These are phyloP conservation scores for Diaporthe sp. DNA, from an alignment of 2,329 filamentous ascomycete species.

Conservation along the genomic window DNA sequence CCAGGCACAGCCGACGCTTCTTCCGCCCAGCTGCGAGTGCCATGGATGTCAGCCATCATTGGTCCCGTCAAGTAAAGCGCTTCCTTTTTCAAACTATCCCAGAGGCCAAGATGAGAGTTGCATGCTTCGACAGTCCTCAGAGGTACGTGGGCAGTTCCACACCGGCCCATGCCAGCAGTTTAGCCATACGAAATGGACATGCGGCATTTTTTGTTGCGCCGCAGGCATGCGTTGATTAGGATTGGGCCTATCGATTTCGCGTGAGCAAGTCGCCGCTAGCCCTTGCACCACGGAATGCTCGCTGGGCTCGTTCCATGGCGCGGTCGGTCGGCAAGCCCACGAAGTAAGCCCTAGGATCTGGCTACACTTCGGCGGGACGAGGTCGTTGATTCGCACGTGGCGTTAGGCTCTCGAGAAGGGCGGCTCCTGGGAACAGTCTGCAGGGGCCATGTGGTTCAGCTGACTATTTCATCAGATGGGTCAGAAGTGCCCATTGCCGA, in stretches of 20 bases:
- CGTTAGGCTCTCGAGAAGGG: constrained; percentile 21
- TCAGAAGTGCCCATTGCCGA: constrained; percentile 8
- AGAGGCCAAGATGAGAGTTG: not conserved
- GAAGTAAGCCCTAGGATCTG: constrained; percentile 35
- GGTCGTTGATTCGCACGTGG: constrained; percentile 39
- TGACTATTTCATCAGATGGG: constrained; percentile 17
- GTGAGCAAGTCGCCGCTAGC: constrained; percentile 21
- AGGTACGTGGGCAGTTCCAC: not conserved
- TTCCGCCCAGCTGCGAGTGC: not conserved
- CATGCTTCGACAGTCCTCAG: not conserved
- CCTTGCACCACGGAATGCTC: constrained; percentile 10
- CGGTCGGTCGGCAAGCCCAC: constrained; percentile 34
- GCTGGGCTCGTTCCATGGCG: constrained; percentile 24
- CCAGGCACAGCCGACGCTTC: not conserved
- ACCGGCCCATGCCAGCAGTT: constrained; percentile 29
- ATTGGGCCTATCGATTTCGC: constrained; percentile 29
- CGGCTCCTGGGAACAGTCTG: constrained; percentile 25
- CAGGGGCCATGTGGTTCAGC: constrained; percentile 34
- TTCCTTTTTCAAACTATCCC: not conserved
- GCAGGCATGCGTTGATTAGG: constrained; percentile 33
- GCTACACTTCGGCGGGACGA: constrained; percentile 24
- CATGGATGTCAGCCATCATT: not conserved
- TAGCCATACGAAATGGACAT: constrained; percentile 33
- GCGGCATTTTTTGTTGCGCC: constrained; percentile 31
- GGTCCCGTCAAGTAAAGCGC: not conserved